phyloP scores from a whole-genome alignment of 768 basidiomycete genomes.

The Auriscalpium microsporum region DNA sequence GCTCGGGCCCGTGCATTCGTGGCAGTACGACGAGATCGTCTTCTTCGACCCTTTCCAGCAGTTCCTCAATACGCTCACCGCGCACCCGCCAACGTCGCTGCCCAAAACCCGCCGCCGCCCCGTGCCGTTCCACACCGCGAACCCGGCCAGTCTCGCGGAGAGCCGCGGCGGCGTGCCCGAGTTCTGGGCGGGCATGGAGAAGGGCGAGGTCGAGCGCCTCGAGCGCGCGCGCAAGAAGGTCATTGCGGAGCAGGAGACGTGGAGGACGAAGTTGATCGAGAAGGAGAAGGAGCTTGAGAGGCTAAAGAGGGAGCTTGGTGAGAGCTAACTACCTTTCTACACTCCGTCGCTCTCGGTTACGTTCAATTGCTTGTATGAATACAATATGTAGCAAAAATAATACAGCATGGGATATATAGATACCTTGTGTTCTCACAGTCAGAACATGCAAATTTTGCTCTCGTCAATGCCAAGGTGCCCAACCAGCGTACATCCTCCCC shows the following conservation, averaged over 20 bases:
- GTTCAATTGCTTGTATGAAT: background rate
- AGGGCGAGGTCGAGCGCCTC: conserved; percentile 72
- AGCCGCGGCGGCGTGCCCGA: conserved; percentile 67
- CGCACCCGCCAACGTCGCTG: conserved; percentile 78
- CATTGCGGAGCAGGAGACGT: conserved; percentile 67
- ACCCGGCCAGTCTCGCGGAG: conserved; percentile 48
- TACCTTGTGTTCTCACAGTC: background rate
- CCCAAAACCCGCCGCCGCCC: conserved; percentile 54
- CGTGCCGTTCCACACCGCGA: conserved; percentile 62
- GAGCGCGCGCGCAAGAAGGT: conserved; percentile 69
- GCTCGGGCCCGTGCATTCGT: conserved; percentile 79
- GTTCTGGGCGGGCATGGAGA: conserved; percentile 79
- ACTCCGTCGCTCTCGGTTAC: background rate
- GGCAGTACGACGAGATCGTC: conserved; percentile 98
- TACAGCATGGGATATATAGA: background rate
- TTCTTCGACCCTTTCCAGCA: conserved; percentile 88
- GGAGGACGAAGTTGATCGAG: conserved; percentile 58
- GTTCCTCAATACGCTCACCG: conserved; percentile 73
- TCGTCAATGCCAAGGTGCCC: conserved; percentile 70
- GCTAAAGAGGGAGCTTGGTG: conserved; percentile 47
- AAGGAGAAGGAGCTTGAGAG: conserved; percentile 75
- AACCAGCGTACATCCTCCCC: conserved; percentile 88
- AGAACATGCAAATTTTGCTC: background rate
- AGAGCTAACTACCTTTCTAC: background rate
- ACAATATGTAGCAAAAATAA: background rate